Base-by-base conservation (phyloP, 306 rosid species). In the Prunus mume region DNA sequence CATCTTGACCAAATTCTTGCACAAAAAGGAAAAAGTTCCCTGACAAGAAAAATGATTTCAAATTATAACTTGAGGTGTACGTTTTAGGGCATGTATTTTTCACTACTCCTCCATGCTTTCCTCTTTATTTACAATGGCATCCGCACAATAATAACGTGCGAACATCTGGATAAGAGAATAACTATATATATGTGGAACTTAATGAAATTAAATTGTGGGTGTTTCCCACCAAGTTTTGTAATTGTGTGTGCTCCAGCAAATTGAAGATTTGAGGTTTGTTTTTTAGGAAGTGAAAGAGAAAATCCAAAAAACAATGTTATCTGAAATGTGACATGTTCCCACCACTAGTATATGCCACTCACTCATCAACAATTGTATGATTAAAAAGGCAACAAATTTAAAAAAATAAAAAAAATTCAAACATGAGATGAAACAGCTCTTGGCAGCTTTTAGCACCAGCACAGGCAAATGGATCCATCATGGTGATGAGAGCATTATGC, bases 401-500 rank as follows among this genome's bases (percentile, higher is more conserved):
- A 4, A 30, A 30, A 28, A 28, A 32, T 0, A 25, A 25, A 12
- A 32, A 47, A 41, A 58, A 25, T 2, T 38, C 25, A 19, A 65
- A 2, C 6, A 14, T 32, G 3, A 28, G 30, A 28, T 28, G 49
- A 47, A 14, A 8, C 68, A 32, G 6, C 18, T 43, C 58, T 73
- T 43, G 57, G 56, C 68, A 30, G 6, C 18, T 43, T 72, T 73
- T 43, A 45, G 56, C 54, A 43, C 24, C 41, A 24, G 58, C 32
- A 43, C 27, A 73, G 10, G 57, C 56, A 58, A 58, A 43, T 73
- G 68, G 28, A 60, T 45, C 19, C 57, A 27, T 34, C 15, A 65
- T 34, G 19, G 50, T 73, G 77, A 25, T 17, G 68, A 18, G 46
- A 73, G 43, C 58, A 73, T 58, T 60, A 72, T 24, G 68, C 56